Conservation (phyloP, 208 protist species). For the Angomonas ambiguus region DNA sequence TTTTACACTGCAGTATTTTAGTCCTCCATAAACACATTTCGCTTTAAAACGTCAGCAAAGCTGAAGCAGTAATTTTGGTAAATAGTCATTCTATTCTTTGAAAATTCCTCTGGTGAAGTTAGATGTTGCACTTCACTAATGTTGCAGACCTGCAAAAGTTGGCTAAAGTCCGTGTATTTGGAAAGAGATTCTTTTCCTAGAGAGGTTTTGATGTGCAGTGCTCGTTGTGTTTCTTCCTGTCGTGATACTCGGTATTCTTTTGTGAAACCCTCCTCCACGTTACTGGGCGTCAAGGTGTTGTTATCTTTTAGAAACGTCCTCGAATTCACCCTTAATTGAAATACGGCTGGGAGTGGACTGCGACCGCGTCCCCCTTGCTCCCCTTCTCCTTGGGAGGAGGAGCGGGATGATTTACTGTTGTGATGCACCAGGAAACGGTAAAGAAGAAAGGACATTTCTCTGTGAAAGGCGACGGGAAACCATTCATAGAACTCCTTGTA, state of each 20-base stretch:
- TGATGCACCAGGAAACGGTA: slow-evolving; percentile 1
- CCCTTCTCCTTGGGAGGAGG: too few species aligned
- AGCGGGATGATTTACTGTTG: too few species aligned
- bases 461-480: slow-evolving; percentile 40
- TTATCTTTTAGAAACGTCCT: neutral
- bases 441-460: slow-evolving; percentile 28
- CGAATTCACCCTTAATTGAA: too few species aligned
- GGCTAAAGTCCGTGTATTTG: slow-evolving; percentile 45
- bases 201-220: slow-evolving; percentile 51
- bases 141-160: slow-evolving; percentile 45
- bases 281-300: neutral
- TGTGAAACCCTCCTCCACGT: too few species aligned
- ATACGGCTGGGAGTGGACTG: too few species aligned
- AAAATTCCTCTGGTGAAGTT: neutral
- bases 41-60: neutral
- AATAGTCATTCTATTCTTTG: neutral
- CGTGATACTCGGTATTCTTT: neutral
- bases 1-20: neutral
- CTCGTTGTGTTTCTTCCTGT: slow-evolving; percentile 9
- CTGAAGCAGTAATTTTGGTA: neutral
- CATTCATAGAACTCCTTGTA: slow-evolving; percentile 56
- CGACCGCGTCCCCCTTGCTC: too few species aligned
- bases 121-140: slow-evolving; percentile 34
- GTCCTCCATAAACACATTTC: neutral
- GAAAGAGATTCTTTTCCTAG: slow-evolving; percentile 44